Conservation (phyloP, 2,329 filamentous ascomycete genomes). For the Didymella sp. region DNA sequence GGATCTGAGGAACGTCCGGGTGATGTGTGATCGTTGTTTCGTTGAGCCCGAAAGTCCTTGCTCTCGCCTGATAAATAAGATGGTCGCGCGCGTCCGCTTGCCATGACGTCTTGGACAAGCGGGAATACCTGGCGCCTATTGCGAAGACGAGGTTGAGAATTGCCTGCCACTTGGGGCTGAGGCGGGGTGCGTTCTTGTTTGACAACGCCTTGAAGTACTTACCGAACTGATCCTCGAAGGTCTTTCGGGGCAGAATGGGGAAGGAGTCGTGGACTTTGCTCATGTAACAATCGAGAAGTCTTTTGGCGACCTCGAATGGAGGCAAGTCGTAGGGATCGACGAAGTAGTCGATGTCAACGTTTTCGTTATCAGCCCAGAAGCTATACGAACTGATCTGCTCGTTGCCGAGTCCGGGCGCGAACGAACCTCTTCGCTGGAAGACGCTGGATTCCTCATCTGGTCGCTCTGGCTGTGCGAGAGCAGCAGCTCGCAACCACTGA, state of each 20-base stretch:
- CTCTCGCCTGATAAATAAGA: conserved; percentile 50
- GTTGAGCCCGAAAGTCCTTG: conserved; percentile 44
- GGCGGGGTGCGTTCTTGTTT: conserved; percentile 24
- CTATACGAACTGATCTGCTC: conserved; percentile 43
- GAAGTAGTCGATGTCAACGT: conserved; percentile 30
- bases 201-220: conserved; percentile 40
- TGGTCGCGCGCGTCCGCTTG: conserved; percentile 43
- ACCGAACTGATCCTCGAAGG: conserved; percentile 46
- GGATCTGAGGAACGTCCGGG: conserved; percentile 50
- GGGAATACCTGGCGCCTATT: conserved; percentile 51
- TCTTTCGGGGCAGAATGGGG: conserved; percentile 45
- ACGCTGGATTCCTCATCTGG: conserved; percentile 17
- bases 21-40: conserved; percentile 39
- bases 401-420: conserved; percentile 11
- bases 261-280: conserved; percentile 50
- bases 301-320: conserved; percentile 38
- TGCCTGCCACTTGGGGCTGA: conserved; percentile 46
- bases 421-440: conserved; percentile 16
- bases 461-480: conserved; percentile 32
- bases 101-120: conserved; percentile 41
- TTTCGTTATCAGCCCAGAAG: conserved; percentile 46
- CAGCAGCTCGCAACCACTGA: conserved; percentile 41
- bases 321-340: conserved; percentile 47
- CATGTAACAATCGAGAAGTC: conserved; percentile 48
- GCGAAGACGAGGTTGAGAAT: conserved; percentile 54